Base-by-base conservation (phyloP, 805 yeast genomes). In the Tetrapisispora namnaoensis region DNA sequence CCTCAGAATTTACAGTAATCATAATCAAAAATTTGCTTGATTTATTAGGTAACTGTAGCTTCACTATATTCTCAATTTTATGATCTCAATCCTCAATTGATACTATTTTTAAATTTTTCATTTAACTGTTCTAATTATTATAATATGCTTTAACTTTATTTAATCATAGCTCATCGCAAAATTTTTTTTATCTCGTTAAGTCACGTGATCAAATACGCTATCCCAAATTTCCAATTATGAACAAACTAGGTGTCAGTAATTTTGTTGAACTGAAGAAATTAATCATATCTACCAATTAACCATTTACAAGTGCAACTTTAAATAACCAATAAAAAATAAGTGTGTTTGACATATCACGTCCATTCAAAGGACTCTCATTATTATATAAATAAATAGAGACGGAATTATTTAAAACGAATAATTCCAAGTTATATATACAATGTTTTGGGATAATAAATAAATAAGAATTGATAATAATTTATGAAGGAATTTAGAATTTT, bases 1-100 rank as follows among this genome's bases (percentile, higher is more conserved):
- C 86, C 49, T 80, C 83, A 42, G 69, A 66, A 2, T 44, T 28
- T 20, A 54, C 55, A n/a, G 6, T 14, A 28, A 42, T 36, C 49
- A 47, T 47, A n/a, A 10, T 32, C 5, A 32, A 11, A 9, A 8
- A 42, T 38, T 22, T 38, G 11, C 4, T 4, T 32, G 28, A 4
- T 24, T 24, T 4, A 8, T 24, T 6, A 24, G 28, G 8, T 24
- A 24, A 24, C 28, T 24, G 8, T 24, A 24, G 28, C 28, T 24
- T 8, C 28, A 8, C 28, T 24, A 8, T 6, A 24, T 24, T 24
- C 8, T 24, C 28, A 24, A 24, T 24, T 24, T 24, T 4, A 8
- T 6, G 4, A 6, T 18, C 8, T 37, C 21, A n/a, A 35, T 35
- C n/a, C 18, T n/a, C n/a, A 14, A 35, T 34, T 6, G 37, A 16